Base-by-base conservation (phyloP, 2,329 filamentous ascomycete species). In the Xylariaceae sp. region DNA sequence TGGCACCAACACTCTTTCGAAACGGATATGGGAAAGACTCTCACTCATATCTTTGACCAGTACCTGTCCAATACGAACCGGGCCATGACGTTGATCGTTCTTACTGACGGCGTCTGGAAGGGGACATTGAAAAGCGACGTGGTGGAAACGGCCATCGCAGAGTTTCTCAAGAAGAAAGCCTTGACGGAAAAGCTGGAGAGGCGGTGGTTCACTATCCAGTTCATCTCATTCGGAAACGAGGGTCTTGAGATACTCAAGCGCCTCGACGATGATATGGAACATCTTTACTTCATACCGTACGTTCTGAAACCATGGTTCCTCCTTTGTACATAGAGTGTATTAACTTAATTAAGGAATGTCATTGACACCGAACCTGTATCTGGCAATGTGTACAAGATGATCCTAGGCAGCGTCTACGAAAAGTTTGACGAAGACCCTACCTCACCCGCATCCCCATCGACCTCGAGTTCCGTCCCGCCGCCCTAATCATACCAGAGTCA, bases 121-220 rank as follows among this genome's bases (percentile, higher is more conserved):
- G 54, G 50, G 16, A 53, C 50, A 2, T 2, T 37, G 1, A 44
- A 50, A 3, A 10, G 7, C 9, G 44, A 20, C 1, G 26, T 23
- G 12, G 54, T 57, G 14, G 50, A 53, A 29, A 18, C 4, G 7
- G 43, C 54, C 4, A 53, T 57, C 12, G 50, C 50, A 14, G 20
- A 29, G 7, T 51, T 54, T 20, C 51, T 54, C 19, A 58, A 42
- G 41, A 48, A 52, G n/a, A 41, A 51, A 2, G 20, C 29, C 19
- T 44, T 54, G 20, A 20, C 20, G 10, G 7, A 50, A 29, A 57
- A 42, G 23, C 20, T 54, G 7, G 51, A 54, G 14, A 52, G 48
- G 23, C 48, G 56, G 20, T 58, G 56, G 56, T 54, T 58, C 18
- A 58, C 56, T 6, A 58, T 58, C 19, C 48, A 58, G 20, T 58